These are phyloP conservation scores for Penicillium verhagenii DNA, from an alignment of 495 filamentous ascomycete genomes.

Conservation along the genomic window DNA sequence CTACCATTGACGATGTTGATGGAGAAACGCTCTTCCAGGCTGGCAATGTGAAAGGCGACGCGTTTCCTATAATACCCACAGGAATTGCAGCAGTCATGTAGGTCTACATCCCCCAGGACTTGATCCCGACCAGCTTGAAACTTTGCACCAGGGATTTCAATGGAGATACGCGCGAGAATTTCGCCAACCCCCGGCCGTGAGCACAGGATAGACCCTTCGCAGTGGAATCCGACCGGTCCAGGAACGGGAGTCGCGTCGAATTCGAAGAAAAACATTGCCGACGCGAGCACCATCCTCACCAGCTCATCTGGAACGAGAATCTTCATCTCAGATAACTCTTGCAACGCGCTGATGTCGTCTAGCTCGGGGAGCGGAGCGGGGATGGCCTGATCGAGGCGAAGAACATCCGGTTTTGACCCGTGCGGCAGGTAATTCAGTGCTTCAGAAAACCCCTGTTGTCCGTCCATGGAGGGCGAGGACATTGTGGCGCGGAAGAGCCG, in stretches of 20 bases:
- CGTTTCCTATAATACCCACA: constrained; percentile 14
- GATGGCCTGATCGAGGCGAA: neutral
- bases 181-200: neutral
- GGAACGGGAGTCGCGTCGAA: constrained; percentile 11
- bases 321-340: neutral
- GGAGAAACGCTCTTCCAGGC: constrained; percentile 5
- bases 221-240: constrained; percentile 4
- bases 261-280: constrained; percentile 20
- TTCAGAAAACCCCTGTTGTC: constrained; percentile 18
- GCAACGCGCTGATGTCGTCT: neutral
- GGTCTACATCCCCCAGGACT: neutral
- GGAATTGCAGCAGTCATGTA: constrained; percentile 3
- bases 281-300: neutral
- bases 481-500: constrained; percentile 14
- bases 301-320: neutral
- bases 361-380: neutral
- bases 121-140: neutral
- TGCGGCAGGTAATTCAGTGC: constrained; percentile 15
- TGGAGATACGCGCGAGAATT: neutral
- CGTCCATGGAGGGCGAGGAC: constrained; percentile 22
- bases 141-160: neutral
- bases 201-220: constrained; percentile 13
- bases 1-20: neutral
- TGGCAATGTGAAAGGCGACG: constrained; percentile 1
- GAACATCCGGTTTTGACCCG: neutral